phyloP scores from a whole-genome alignment of 2,329 filamentous ascomycete genomes.

The Colletotrichum sublineola region DNA sequence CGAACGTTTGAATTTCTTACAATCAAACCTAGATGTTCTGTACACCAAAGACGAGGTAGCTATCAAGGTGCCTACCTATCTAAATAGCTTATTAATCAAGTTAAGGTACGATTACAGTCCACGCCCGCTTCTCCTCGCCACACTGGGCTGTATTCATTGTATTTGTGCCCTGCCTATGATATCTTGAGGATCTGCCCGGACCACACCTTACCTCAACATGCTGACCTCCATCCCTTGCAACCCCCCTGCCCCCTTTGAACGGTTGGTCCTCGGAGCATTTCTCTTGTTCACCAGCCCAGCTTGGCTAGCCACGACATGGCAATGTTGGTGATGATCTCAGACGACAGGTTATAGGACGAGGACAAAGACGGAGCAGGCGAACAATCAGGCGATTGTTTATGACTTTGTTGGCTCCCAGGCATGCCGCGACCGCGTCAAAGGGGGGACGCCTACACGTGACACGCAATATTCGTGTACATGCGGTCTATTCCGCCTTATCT shows the following conservation, averaged over 20 bases:
- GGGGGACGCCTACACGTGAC: background rate
- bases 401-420: constrained; percentile 1
- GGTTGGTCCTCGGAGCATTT: background rate
- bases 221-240: background rate
- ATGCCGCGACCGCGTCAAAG: background rate
- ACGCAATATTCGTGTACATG: background rate
- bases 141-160: background rate
- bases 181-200: constrained; percentile 8
- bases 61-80: too few species aligned
- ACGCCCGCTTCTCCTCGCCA: background rate
- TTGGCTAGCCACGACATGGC: background rate
- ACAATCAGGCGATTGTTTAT: background rate
- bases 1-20: constrained; percentile 1
- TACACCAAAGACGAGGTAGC: too few species aligned
- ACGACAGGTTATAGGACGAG: background rate
- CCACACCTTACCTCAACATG: constrained; percentile 20
- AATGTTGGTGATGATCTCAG: too few species aligned
- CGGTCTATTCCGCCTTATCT: constrained; percentile 5
- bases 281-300: background rate
- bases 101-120: background rate
- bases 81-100: background rate
- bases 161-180: background rate
- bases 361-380: background rate
- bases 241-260: too few species aligned
- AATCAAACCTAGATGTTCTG: too few species aligned